Conservation (phyloP, 169 alveolate species). For the Eimeria necatrix region DNA sequence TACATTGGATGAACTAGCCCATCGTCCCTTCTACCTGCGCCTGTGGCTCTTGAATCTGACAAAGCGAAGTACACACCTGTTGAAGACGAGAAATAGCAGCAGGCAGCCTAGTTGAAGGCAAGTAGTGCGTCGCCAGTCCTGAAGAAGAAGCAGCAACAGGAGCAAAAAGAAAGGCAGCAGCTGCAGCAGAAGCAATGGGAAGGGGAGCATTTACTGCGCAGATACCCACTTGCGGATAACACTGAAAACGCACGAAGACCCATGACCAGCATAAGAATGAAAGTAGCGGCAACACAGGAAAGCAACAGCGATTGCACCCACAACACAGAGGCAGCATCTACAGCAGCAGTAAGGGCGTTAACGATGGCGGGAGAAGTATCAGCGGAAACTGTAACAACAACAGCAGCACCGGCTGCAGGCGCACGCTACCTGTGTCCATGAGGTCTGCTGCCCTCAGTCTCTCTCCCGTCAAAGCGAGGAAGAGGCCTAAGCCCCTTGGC, state of each 20-base stretch:
- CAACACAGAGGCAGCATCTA: neutral
- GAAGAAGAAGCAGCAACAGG: neutral
- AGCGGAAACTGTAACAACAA: neutral
- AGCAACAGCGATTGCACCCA: too few species aligned
- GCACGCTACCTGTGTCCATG: conserved; percentile 73
- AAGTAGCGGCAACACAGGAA: too few species aligned
- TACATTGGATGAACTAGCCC: too few species aligned
- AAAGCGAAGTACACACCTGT: neutral
- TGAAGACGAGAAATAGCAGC: conserved; percentile 1
- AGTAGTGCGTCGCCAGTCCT: conserved; percentile 90
- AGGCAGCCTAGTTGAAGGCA: conserved; percentile 72
- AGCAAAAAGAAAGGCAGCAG: neutral
- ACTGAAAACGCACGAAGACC: too few species aligned
- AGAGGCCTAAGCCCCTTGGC: conserved; percentile 87
- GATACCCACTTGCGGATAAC: too few species aligned
- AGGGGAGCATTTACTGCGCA: neutral
- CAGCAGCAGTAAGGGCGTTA: neutral
- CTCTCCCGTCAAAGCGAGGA: conserved; percentile 91
- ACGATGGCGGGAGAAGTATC: neutral
- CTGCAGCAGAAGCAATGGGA: conserved; percentile 82
- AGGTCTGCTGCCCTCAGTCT: conserved; percentile 89
- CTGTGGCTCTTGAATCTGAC: too few species aligned
- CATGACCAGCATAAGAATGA: too few species aligned
- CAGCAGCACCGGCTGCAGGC: neutral
- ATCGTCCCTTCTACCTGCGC: too few species aligned